Conservation (phyloP, 2,329 filamentous ascomycete species). For the Aspergillus versicolor region DNA sequence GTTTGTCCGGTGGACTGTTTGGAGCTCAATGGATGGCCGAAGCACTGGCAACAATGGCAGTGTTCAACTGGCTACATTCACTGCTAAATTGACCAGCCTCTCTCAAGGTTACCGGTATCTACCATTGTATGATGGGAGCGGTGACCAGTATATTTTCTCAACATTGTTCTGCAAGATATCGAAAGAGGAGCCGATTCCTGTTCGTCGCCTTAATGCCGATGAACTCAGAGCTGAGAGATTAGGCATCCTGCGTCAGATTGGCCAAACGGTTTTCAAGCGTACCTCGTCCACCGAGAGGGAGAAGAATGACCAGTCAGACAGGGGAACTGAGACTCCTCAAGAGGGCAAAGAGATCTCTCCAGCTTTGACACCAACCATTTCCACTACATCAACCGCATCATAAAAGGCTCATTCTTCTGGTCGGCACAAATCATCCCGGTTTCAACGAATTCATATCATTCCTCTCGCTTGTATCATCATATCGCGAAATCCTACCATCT, state of each 20-base stretch:
- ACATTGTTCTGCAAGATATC: slow-evolving; percentile 89
- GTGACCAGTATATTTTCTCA: slow-evolving; percentile 91
- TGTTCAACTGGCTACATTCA: slow-evolving; percentile 78
- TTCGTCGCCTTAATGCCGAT: slow-evolving; percentile 39
- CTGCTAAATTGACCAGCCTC: slow-evolving; percentile 83
- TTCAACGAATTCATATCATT: background rate
- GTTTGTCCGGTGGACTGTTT: slow-evolving; percentile 90
- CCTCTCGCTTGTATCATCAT: slow-evolving; percentile 2
- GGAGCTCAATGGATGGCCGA: slow-evolving; percentile 76
- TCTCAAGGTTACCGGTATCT: slow-evolving; percentile 91
- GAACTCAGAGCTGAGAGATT: slow-evolving; percentile 41
- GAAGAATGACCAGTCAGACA: slow-evolving; percentile 28
- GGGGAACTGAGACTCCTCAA: slow-evolving; percentile 27
- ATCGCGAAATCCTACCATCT: slow-evolving; percentile 7
- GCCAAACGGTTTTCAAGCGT: slow-evolving; percentile 47
- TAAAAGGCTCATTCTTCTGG: slow-evolving; percentile 14
- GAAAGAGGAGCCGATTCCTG: slow-evolving; percentile 54
- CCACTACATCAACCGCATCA: slow-evolving; percentile 37
- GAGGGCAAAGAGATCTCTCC: slow-evolving; percentile 38
- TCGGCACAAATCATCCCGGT: background rate
- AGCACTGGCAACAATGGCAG: slow-evolving; percentile 63
- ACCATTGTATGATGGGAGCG: slow-evolving; percentile 81
- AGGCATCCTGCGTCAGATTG: slow-evolving; percentile 43
- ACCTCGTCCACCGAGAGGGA: slow-evolving; percentile 42
- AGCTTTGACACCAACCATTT: slow-evolving; percentile 35